Evolutionary conservation across 768 basidiomycete species (phyloP).

Genomic region (Rubroboletus satanas): DNA sequence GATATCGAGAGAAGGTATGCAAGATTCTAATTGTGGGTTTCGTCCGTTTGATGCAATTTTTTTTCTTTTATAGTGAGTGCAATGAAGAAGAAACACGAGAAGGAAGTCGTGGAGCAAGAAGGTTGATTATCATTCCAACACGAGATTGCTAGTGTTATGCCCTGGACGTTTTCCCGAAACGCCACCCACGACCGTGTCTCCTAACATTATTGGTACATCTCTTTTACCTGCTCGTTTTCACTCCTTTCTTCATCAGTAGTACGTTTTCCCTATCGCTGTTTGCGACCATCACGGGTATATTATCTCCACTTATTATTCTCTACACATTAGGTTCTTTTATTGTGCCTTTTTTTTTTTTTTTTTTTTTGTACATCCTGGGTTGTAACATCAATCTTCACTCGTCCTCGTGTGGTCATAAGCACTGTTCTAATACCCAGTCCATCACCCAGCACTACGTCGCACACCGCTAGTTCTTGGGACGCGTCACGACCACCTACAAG

Average conservation of each 20-base stretch:
- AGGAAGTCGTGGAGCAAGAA: constrained; percentile 65
- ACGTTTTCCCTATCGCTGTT: neutral
- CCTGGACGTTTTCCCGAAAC: neutral
- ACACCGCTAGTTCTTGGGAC: neutral
- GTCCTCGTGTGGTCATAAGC: neutral
- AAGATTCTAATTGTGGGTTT: neutral
- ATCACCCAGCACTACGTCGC: neutral
- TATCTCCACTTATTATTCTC: constrained; percentile 13
- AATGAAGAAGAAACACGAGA: constrained; percentile 80
- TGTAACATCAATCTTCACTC: constrained; percentile 4
- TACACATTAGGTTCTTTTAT: constrained; percentile 17
- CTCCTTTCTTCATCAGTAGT: neutral
- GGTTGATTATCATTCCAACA: constrained; percentile 9
- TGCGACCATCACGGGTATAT: constrained; percentile 8
- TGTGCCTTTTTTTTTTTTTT: neutral
- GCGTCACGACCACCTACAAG: neutral
- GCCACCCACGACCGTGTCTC: neutral
- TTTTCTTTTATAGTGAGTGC: constrained; percentile 55
- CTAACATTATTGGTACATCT: constrained; percentile 22
- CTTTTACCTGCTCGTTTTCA: neutral
- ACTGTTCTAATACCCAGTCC: neutral
- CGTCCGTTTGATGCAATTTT: neutral
- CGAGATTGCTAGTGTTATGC: neutral
- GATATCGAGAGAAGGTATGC: constrained; percentile 80
- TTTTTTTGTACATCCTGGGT: neutral